phyloP scores from a whole-genome alignment of 2,329 filamentous ascomycete species.

The Ophiostoma populinum region DNA sequence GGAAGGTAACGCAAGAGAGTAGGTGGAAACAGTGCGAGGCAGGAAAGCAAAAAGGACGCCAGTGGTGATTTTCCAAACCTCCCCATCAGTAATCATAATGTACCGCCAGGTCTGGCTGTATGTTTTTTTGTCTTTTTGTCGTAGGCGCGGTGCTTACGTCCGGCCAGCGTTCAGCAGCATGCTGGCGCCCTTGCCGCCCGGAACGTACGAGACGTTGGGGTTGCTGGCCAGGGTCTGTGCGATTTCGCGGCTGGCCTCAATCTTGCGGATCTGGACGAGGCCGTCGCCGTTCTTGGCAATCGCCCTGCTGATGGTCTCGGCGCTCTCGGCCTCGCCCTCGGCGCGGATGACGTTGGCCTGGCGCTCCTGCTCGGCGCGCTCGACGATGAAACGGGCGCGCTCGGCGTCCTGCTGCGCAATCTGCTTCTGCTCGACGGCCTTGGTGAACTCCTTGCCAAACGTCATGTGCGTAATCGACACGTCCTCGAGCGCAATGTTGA shows the following conservation, averaged over 20 bases:
- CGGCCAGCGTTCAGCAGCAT: slow-evolving; percentile 34
- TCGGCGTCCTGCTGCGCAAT: slow-evolving; percentile 98
- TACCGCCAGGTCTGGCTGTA: background rate
- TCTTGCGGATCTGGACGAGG: slow-evolving; percentile 86
- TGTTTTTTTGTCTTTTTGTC: background rate
- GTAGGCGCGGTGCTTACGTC: slow-evolving; percentile 16
- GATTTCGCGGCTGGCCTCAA: slow-evolving; percentile 93
- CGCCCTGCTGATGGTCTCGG: slow-evolving; percentile 80
- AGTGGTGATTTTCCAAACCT: slow-evolving; percentile 7
- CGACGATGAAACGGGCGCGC: slow-evolving; percentile 92
- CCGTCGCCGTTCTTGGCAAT: slow-evolving; percentile 89
- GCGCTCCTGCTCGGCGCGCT: slow-evolving; percentile 95
- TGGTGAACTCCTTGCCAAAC: slow-evolving; percentile 96
- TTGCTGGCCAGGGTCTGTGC: slow-evolving; percentile 76
- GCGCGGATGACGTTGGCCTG: slow-evolving; percentile 97
- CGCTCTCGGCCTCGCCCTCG: slow-evolving; percentile 93
- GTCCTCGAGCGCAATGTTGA: slow-evolving; percentile 98
- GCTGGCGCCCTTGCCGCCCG: slow-evolving; percentile 46
- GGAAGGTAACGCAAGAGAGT: background rate
- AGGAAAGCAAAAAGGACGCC: slow-evolving; percentile 5
- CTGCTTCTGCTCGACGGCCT: slow-evolving; percentile 98
- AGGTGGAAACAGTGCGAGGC: background rate
- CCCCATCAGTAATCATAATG: background rate
- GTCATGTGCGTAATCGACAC: slow-evolving; percentile 99
- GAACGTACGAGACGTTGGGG: slow-evolving; percentile 91